These are phyloP conservation scores for Colletotrichum karsti DNA, from an alignment of 2,329 filamentous ascomycete genomes.

Conservation along the genomic window DNA sequence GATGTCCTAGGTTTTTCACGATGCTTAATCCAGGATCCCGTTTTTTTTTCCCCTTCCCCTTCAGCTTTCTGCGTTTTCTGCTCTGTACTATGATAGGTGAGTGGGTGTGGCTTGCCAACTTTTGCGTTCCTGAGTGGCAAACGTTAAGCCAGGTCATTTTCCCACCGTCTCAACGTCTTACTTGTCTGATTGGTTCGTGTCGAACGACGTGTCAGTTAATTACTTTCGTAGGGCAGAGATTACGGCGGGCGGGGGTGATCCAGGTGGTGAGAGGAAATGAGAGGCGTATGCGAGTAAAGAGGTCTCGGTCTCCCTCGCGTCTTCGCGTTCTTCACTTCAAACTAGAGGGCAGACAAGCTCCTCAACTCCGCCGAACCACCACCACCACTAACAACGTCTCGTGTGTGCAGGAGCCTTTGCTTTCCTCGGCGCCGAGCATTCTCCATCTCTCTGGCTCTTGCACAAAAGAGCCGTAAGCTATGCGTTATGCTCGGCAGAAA, in stretches of 20 bases:
- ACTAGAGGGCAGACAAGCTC: not conserved
- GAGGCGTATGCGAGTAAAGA: not conserved
- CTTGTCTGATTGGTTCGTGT: not conserved
- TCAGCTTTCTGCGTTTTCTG: not conserved
- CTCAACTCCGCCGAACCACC: not conserved
- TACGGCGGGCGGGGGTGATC: not conserved
- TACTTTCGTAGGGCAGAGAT: slow-evolving; percentile 10
- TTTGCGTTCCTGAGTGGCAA: not conserved
- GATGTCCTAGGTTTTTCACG: slow-evolving; percentile 1
- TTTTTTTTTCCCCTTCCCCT: too few species aligned
- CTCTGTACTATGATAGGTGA: too few species aligned
- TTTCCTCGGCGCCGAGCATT: slow-evolving; percentile 16
- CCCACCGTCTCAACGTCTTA: slow-evolving; percentile 8
- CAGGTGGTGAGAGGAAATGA: not conserved
- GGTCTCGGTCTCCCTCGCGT: not conserved
- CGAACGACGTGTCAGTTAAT: not conserved
- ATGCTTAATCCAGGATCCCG: slow-evolving; percentile 3
- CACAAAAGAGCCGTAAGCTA: not conserved
- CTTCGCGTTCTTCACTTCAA: slow-evolving; percentile 1
- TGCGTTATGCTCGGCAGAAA: not conserved
- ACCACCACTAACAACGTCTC: too few species aligned
- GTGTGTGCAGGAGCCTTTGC: not conserved
- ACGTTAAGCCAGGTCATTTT: slow-evolving; percentile 10
- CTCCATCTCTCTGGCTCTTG: not conserved
- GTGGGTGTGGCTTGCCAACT: not conserved